Base-by-base conservation (phyloP, 441 rosid species). In the Melianthus villosus region DNA sequence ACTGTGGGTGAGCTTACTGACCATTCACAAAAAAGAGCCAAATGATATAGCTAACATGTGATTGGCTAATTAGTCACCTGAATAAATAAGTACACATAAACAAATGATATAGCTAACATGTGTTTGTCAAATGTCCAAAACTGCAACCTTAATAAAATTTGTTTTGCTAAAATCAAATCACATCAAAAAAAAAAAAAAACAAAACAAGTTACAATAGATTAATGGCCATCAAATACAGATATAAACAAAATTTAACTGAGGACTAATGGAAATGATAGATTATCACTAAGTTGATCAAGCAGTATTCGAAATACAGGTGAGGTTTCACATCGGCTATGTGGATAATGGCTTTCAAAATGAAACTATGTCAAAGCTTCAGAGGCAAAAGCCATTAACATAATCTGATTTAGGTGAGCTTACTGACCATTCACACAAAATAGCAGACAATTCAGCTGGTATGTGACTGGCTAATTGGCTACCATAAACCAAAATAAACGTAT, bases 391-490 rank as follows among this genome's bases (percentile, higher is more conserved):
- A 36, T 10, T 23, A 36, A 17, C 26, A 32, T 4, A 13, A 13
- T 8, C 22, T 35, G 23, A 12, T 35, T 2, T 46, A 26, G 51
- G 25, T 26, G 26, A 44, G 38, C 48, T 31, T 30, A 44, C 48
- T 56, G 43, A 51, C 53, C 60, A 49, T 34, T 54, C 51, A 55
- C 38, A 38, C 39, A 51, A 20, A 11, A 2, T 18, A 25, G 15
- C 39, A 35, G 39, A 10, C 39, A 35, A 16, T 35, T 35, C 2
- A 6, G 23, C 40, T 36, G 32, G 29, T 8, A 22, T 42, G 34
- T 36, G 53, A 44, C 12, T 36, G 37, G 56, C 50, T 52, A 53
- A 48, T 51, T 43, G 29, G 51, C 49, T 41, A 39, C 54, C 37
- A 25, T 22, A 28, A 6, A 10, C 6, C 4, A 11, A 29, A 30